A percentile compares a stretch with the other conserved stretches of the same genome.
Conservation (phyloP, 106 monocot species). For the Dioscorea dumetorum region DNA sequence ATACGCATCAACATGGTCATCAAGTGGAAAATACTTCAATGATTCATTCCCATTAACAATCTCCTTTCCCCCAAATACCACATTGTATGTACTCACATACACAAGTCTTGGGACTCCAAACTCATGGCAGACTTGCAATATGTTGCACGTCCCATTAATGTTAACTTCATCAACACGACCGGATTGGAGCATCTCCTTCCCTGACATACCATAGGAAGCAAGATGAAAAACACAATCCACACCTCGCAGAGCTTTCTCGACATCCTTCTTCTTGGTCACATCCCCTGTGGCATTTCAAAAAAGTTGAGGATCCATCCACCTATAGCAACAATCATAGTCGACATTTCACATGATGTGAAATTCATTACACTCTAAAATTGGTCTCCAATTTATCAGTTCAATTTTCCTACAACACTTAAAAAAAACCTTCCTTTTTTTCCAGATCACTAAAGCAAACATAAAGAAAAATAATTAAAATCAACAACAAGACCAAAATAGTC, state of each 20-base stretch:
- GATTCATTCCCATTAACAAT: slow-evolving; percentile 90
- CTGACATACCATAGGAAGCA: slow-evolving; percentile 97
- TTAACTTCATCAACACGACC: slow-evolving; percentile 66
- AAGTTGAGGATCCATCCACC: not conserved
- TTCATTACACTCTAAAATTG: not conserved
- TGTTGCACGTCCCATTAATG: slow-evolving; percentile 86
- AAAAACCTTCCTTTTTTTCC: not conserved
- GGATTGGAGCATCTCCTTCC: slow-evolving; percentile 93
- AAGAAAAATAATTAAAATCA: too few relatives aligned
- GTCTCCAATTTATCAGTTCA: not conserved
- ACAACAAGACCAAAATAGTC: too few relatives aligned
- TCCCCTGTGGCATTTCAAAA: slow-evolving; percentile 48
- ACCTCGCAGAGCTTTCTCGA: slow-evolving; percentile 60
- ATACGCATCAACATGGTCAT: slow-evolving; percentile 91
- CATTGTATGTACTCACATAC: slow-evolving; percentile 93
- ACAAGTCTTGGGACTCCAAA: slow-evolving; percentile 72
- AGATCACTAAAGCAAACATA: too few relatives aligned
- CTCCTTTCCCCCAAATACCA: slow-evolving; percentile 93
- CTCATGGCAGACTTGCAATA: slow-evolving; percentile 83
- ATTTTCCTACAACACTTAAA: not conserved
- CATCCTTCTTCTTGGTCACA: slow-evolving; percentile 57
- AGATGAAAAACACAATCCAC: slow-evolving; percentile 92
- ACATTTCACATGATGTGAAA: not conserved
- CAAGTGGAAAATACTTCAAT: slow-evolving; percentile 74
- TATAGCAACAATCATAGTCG: not conserved